phyloP scores from a whole-genome alignment of 2,329 filamentous ascomycete genomes.

The Pseudogymnoascus sp. region DNA sequence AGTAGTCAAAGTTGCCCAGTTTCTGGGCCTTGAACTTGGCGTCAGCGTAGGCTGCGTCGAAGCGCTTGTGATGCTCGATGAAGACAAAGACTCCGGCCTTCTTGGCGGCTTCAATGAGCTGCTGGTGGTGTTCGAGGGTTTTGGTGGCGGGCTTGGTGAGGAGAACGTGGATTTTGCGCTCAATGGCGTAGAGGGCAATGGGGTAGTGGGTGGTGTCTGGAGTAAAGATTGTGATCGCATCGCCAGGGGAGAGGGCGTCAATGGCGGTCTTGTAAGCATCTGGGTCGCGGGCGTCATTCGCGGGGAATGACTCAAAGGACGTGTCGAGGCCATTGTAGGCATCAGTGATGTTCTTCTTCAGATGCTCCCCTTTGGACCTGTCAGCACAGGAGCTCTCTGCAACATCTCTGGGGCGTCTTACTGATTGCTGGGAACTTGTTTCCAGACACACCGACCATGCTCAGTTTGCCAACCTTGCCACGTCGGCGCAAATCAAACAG shows the following conservation, averaged over 20 bases:
- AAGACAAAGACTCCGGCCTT: constrained; percentile 80
- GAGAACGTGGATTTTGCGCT: constrained; percentile 79
- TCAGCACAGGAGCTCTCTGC: neutral
- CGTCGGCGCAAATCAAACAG: constrained; percentile 81
- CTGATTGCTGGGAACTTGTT: constrained; percentile 87
- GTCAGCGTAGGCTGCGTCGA: constrained; percentile 86
- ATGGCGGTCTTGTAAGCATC: constrained; percentile 85
- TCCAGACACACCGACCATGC: constrained; percentile 86
- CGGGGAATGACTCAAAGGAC: constrained; percentile 74
- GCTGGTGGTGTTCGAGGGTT: constrained; percentile 68
- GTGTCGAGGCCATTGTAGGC: constrained; percentile 86
- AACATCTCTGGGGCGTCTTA: constrained; percentile 32
- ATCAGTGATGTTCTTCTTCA: constrained; percentile 77
- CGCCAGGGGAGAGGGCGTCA: constrained; percentile 69
- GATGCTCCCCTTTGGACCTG: constrained; percentile 57
- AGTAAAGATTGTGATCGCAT: constrained; percentile 93
- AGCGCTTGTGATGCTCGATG: constrained; percentile 95
- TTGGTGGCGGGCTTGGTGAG: constrained; percentile 93
- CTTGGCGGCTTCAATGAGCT: constrained; percentile 62
- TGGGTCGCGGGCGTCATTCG: constrained; percentile 63
- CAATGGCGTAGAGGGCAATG: constrained; percentile 86
- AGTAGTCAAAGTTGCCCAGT: constrained; percentile 95
- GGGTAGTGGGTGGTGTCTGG: constrained; percentile 88
- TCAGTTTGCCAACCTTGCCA: constrained; percentile 77
- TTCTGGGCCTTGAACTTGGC: constrained; percentile 67